phyloP scores from a whole-genome alignment of 345 rosid genomes.

The Eucalyptus melliodora region DNA sequence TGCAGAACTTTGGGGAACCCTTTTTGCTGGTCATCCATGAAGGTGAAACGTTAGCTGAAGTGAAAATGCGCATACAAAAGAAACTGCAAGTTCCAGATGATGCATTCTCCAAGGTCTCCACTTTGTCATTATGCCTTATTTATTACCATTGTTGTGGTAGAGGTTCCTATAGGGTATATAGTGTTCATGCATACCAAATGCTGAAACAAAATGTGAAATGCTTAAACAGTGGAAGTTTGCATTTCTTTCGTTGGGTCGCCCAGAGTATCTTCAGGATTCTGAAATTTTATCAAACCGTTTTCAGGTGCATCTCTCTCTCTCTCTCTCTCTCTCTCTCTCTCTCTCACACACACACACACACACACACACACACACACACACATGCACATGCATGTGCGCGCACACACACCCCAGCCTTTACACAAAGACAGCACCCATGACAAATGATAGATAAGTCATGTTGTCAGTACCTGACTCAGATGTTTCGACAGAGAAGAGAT shows the following conservation, averaged over 20 bases:
- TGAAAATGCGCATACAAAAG: conserved; percentile 67
- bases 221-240: conserved; percentile 86
- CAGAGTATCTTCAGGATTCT: conserved; percentile 72
- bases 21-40: conserved; percentile 89
- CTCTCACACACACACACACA: no score
- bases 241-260: conserved; percentile 77
- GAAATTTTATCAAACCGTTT: conserved; percentile 71
- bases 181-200: background rate
- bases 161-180: background rate
- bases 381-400: fast-evolving
- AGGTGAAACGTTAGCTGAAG: conserved; percentile 78
- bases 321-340: background rate
- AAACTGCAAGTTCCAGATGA: conserved; percentile 84
- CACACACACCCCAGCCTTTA: background rate
- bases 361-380: no score
- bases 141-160: background rate
- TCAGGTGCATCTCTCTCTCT: conserved; percentile 32
- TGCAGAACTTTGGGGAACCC: conserved; percentile 94
- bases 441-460: background rate
- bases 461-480: background rate
- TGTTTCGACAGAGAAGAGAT: conserved; percentile 33
- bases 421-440: background rate
- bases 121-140: background rate
- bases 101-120: conserved; percentile 75
- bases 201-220: background rate